Evolutionary conservation across 768 basidiomycete genomes (phyloP).

Genomic region (Tulasnella sp.): DNA sequence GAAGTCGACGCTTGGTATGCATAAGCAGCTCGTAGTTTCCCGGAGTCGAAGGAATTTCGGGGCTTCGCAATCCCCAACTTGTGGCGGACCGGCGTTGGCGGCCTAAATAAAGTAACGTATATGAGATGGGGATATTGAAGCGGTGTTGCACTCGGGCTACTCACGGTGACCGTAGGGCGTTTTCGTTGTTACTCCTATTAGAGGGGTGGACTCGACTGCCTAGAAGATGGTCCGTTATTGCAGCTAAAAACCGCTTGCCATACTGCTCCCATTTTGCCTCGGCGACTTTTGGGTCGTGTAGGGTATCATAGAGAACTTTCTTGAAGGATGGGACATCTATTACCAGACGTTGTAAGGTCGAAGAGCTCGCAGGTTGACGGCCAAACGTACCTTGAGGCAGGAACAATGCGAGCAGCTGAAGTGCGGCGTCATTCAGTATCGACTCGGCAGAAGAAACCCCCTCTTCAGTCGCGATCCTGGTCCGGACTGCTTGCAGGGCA

Average conservation of each 20-base stretch:
- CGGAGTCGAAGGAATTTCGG: background rate
- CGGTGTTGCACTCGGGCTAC: background rate
- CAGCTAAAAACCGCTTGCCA: constrained; percentile 21
- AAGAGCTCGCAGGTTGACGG: background rate
- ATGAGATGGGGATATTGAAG: background rate
- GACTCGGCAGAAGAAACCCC: constrained; percentile 2
- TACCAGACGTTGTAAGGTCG: background rate
- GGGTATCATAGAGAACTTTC: constrained; percentile 12
- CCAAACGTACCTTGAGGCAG: constrained; percentile 20
- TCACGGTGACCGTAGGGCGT: background rate
- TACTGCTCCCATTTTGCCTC: constrained; percentile 20
- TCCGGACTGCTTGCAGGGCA: constrained; percentile 9
- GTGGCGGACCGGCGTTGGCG: background rate
- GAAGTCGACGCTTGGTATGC: background rate
- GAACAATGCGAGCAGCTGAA: constrained; percentile 20
- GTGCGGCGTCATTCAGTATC: constrained; percentile 18
- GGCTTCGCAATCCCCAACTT: background rate
- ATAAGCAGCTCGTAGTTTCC: background rate
- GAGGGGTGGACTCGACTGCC: background rate
- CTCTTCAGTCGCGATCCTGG: constrained; percentile 17
- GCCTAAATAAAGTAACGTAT: background rate
- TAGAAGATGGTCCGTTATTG: constrained; percentile 10
- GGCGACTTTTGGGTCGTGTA: constrained; percentile 7
- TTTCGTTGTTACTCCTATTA: background rate
- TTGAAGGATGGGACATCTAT: constrained; percentile 19